phyloP scores from a whole-genome alignment of 2,329 filamentous ascomycete species.

The Colletotrichum falcatum region DNA sequence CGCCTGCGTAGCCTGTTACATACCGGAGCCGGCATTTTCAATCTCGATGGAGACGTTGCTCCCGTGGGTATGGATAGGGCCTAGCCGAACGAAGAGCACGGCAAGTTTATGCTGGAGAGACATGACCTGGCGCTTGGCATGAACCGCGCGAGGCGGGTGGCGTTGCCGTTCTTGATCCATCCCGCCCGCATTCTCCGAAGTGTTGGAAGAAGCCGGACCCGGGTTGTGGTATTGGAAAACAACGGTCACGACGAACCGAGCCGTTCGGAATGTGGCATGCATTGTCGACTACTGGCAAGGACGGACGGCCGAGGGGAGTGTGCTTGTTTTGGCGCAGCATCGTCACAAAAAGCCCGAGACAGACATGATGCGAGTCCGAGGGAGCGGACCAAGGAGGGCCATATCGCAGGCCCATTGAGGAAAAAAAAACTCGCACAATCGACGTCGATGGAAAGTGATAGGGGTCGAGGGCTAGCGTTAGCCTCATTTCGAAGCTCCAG shows the following conservation, averaged over 20 bases:
- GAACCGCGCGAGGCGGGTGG: slow-evolving; percentile 10
- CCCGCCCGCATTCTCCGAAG: not conserved
- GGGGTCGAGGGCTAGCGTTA: not conserved
- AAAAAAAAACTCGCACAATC: not conserved
- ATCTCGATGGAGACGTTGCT: not conserved
- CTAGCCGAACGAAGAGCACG: not conserved
- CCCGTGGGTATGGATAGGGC: not conserved
- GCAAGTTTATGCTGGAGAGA: not conserved
- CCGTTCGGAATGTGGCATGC: not conserved
- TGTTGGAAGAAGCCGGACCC: not conserved
- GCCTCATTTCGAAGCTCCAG: slow-evolving; percentile 19
- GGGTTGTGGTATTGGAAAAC: not conserved
- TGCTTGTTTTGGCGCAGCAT: not conserved
- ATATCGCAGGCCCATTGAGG: not conserved
- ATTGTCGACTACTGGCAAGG: not conserved
- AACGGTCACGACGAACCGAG: slow-evolving; percentile 6
- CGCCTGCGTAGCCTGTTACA: too few relatives aligned
- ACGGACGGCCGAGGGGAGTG: not conserved
- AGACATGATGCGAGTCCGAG: not conserved
- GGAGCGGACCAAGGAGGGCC: not conserved
- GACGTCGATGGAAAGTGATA: not conserved
- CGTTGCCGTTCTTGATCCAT: not conserved
- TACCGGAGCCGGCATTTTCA: not conserved
- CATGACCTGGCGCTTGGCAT: slow-evolving; percentile 9
- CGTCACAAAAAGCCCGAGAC: not conserved